Evolutionary conservation across 306 rosid genomes (phyloP), one percentile per base, ranked within the genome.

Genomic region (Bauhinia variegata): DNA sequence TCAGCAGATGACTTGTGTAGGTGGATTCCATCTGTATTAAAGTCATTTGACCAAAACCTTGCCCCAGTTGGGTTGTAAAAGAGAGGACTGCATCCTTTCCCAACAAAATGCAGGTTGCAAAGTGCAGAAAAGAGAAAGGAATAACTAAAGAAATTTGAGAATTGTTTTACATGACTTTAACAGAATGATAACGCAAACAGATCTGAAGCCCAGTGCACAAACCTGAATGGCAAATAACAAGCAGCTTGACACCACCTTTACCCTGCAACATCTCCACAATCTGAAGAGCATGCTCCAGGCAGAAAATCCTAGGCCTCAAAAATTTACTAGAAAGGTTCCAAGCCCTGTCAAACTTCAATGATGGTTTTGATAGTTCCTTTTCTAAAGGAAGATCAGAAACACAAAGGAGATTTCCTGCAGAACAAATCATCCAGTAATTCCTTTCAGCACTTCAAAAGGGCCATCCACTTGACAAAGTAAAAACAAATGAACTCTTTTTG

Each of bases 161-260:
- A 39, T 28, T 14, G 53, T 32, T 51, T 59, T 30, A 41, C 33
- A 13, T 32, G 55, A 67, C 39, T 49, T 52, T 23, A 58, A 39
- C 37, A 64, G 28, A 74, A 66, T 65, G 42, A 65, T 11, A 54
- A 46, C 17, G 14, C 30, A 60, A 43, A 55, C n/a, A 46, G 9
- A 50, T 58, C 30, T 30, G 42, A 54, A 60, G 44, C 28, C 54
- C 32, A 42, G 75, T 50, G 56, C 31, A 72, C 81, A 49, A 75
- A 93, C 99, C 99, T 80, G 99, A 90, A 90, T 93, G 99, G 80
- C 99, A 90, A 76, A 88, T 87, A 49, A 88, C 84, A 80, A 93
- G 97, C 75, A 88, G 70, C 52, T 80, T 83, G 11, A 89, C 95
- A 80, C 99, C 97, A 60, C 97, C 99, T 86, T 82, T 90, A 69